These are phyloP conservation scores for Sporothrix globosa DNA, from an alignment of 2,329 filamentous ascomycete genomes.

Conservation along the genomic window DNA sequence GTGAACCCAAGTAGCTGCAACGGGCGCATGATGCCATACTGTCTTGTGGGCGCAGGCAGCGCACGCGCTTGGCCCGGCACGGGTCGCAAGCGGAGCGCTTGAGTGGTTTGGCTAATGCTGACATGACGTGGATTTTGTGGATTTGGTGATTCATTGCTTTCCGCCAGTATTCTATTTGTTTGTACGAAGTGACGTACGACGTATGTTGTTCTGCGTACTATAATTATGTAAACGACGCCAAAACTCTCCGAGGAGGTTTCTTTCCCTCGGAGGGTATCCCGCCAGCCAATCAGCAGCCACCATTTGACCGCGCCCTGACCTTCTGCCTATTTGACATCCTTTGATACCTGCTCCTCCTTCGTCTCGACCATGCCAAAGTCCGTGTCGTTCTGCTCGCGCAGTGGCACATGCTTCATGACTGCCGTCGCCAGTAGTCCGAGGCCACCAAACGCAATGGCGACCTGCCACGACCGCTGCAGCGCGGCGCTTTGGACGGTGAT, in stretches of 20 bases:
- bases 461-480: constrained; percentile 14
- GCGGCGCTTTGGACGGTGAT: neutral
- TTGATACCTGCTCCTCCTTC: neutral
- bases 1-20: neutral
- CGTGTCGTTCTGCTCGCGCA: neutral
- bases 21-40: constrained; percentile 24
- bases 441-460: constrained; percentile 11
- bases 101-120: neutral
- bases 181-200: too few relatives aligned
- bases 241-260: constrained; percentile 27
- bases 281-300: neutral
- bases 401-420: neutral
- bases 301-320: neutral
- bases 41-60: constrained; percentile 16
- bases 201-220: too few relatives aligned
- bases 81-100: constrained; percentile 24
- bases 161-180: too few relatives aligned
- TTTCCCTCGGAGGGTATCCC: constrained; percentile 15
- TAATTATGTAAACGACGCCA: too few relatives aligned
- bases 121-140: neutral
- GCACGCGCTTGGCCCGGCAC: constrained; percentile 20
- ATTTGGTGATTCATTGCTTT: neutral
- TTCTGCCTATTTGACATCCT: too few relatives aligned
- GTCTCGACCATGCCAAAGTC: neutral
- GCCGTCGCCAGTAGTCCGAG: neutral